A percentile compares a stretch with the other conserved stretches of the same genome.
These are phyloP conservation scores for Rubroboletus satanas DNA, from an alignment of 768 basidiomycete genomes.

Conservation along the genomic window DNA sequence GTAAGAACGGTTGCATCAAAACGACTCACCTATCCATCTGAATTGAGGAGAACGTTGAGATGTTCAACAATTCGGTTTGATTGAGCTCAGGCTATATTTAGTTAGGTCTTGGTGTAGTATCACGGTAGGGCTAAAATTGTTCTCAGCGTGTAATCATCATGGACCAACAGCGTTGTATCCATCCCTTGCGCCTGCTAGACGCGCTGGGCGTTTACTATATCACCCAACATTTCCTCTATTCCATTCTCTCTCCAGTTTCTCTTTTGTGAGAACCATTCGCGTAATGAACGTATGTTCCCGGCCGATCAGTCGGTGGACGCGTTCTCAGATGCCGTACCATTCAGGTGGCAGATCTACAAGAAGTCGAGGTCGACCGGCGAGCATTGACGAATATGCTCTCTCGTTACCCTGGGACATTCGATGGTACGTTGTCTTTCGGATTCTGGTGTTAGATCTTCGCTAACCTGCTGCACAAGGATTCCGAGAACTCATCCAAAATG, in stretches of 20 bases:
- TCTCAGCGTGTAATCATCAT: not conserved
- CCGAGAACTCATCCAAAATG: slow-evolving; percentile 31
- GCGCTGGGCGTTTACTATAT: not conserved
- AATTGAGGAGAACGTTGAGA: not conserved
- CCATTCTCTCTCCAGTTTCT: not conserved
- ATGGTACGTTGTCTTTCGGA: not conserved
- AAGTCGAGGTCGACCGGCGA: slow-evolving; percentile 17
- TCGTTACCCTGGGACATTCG: slow-evolving; percentile 16
- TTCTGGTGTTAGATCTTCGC: not conserved
- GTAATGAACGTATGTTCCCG: slow-evolving; percentile 6
- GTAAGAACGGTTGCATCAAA: not conserved
- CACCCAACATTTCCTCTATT: not conserved
- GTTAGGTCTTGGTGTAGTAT: not conserved
- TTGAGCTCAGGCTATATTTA: not conserved
- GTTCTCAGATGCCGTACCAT: not conserved
- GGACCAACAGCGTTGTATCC: slow-evolving; percentile 4
- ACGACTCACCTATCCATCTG: not conserved
- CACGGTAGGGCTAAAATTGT: not conserved
- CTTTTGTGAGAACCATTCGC: not conserved
- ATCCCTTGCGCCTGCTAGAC: not conserved
- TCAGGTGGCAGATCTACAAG: slow-evolving; percentile 1
- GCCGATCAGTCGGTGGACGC: too few species aligned
- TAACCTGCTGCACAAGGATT: slow-evolving; percentile 31
- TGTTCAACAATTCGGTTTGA: not conserved
- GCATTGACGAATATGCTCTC: slow-evolving; percentile 16